Conservation (phyloP, 768 basidiomycete genomes). For the Mycena vitilis region DNA sequence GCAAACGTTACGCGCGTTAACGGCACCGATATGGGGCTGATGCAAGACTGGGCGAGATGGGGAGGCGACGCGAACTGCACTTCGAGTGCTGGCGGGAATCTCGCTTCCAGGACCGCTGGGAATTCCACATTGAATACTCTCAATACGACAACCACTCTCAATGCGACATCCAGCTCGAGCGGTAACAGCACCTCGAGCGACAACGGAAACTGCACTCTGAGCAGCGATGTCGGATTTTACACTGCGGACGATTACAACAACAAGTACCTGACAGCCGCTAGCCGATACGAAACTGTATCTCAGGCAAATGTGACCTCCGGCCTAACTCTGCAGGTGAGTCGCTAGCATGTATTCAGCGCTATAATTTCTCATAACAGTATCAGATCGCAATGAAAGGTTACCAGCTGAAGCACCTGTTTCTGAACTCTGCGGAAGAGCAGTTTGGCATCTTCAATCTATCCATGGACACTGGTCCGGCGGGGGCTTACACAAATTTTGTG, state of each 20-base stretch:
- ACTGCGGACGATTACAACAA: constrained; percentile 4
- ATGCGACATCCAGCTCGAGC: background rate
- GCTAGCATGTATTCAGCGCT: background rate
- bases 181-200: background rate
- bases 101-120: background rate
- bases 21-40: background rate
- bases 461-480: constrained; percentile 9
- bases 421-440: too few species aligned
- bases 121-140: background rate
- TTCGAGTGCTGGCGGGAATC: background rate
- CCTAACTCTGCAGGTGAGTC: background rate
- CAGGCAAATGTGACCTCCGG: too few species aligned
- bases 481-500: background rate
- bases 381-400: background rate
- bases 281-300: too few species aligned
- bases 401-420: background rate
- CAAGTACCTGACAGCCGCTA: background rate
- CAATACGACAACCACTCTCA: background rate
- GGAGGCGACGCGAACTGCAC: constrained; percentile 4
- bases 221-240: constrained; percentile 6
- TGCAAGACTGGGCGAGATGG: background rate
- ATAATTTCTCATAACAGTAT: background rate
- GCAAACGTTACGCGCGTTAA: background rate
- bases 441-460: constrained; percentile 7
- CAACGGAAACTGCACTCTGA: background rate